These are phyloP conservation scores for Rhizopogon vesiculosus DNA, from an alignment of 768 basidiomycete species.

Conservation along the genomic window DNA sequence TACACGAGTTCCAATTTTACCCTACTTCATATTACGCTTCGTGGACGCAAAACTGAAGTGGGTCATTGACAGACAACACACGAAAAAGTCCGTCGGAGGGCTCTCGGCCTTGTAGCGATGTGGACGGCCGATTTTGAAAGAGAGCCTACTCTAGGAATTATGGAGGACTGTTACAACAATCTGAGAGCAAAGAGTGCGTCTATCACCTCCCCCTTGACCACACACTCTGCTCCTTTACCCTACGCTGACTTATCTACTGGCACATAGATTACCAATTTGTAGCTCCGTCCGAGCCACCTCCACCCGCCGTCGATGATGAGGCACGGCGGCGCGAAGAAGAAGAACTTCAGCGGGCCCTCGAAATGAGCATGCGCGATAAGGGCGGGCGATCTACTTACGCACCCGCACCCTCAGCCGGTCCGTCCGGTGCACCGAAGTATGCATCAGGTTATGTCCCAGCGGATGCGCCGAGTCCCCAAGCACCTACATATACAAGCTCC, in stretches of 20 bases:
- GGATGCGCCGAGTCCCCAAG: slow-evolving; percentile 15
- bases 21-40: not conserved
- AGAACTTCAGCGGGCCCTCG: slow-evolving; percentile 87
- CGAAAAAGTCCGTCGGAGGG: slow-evolving; percentile 81
- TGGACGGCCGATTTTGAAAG: slow-evolving; percentile 87
- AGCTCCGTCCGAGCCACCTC: slow-evolving; percentile 53
- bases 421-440: slow-evolving; percentile 24
- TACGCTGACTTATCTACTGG: slow-evolving; percentile 9
- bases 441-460: slow-evolving; percentile 11
- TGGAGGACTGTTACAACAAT: slow-evolving; percentile 84
- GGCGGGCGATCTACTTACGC: slow-evolving; percentile 68
- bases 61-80: slow-evolving; percentile 66
- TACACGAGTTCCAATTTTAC: not conserved
- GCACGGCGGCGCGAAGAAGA: slow-evolving; percentile 85
- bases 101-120: slow-evolving; percentile 64
- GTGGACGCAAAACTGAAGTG: slow-evolving; percentile 7
- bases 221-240: not conserved
- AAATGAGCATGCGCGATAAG: slow-evolving; percentile 89
- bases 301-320: slow-evolving; percentile 73
- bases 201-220: not conserved
- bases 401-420: slow-evolving; percentile 30
- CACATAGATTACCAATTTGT: slow-evolving; percentile 69
- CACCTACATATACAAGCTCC: slow-evolving; percentile 7
- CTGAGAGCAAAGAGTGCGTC: slow-evolving; percentile 77
- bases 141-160: slow-evolving; percentile 77